Evolutionary conservation across 768 basidiomycete species (phyloP), one percentile per base, ranked within the genome.

Genomic region (Boletus reticuloceps): DNA sequence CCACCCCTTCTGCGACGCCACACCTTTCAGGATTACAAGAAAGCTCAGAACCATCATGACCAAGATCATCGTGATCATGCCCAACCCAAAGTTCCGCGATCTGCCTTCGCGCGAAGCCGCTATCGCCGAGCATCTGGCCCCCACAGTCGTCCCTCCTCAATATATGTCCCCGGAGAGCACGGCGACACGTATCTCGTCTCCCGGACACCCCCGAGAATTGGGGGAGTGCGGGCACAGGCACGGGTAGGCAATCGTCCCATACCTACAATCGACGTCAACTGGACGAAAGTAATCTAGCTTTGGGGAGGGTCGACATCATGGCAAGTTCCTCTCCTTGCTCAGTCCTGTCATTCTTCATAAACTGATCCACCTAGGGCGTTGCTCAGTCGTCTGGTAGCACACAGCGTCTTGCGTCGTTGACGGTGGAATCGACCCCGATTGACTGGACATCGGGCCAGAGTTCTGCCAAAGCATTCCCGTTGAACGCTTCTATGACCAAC

Each of bases 401-500:
- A 16, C 56, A 58, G 45, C 66, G 60, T 32, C 51, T 70, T 29
- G 64, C 61, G 13, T 72, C 69, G 0, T 48, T 66, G 19, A 47
- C 38, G 4, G 55, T 65, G 27, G 61, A 70, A 36, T 50, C 60
- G 31, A 55, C 55, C 10, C 54, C 58, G 6, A 40, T 59, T 4
- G 70, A 72, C 51, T 73, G 74, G 50, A 55, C 69, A 9, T 62
- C 56, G 0, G 73, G 72, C 17, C 48, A 68, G 25, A 56, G 36
- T 34, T 50, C 58, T 37, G 64, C 69, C 51, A 68, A 68, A 27
- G 62, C 65, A 16, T 77, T 77, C 59, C 65, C 73, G 40, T 63
- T 85, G 49, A 78, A 78, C 61, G 82, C 82, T 6, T 82, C 82
- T 5, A 71, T 77, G 50, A 72, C 69, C 42, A 77, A 79, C 49